Conservation (phyloP, 345 rosid species). For the Eucalyptus sp. region DNA sequence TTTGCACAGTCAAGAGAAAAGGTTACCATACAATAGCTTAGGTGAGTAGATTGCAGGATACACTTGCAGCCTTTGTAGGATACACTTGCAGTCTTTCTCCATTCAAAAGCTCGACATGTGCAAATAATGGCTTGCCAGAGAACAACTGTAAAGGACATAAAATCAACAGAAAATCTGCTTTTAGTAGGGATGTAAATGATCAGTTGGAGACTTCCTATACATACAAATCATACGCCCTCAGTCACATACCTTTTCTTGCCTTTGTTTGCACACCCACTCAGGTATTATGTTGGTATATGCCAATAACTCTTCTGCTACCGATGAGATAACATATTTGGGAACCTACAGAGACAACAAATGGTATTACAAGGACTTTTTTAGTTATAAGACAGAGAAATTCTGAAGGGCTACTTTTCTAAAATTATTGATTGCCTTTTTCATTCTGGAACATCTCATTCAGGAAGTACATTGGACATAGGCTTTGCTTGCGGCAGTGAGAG, state of each 20-base stretch:
- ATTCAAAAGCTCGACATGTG: constrained; percentile 42
- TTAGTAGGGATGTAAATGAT: background rate
- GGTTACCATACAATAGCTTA: constrained; percentile 48
- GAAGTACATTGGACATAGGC: background rate
- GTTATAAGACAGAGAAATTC: background rate
- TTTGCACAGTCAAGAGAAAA: background rate
- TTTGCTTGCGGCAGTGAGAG: background rate
- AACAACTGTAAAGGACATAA: background rate
- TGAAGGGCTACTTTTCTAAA: background rate
- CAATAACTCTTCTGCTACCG: constrained; percentile 66
- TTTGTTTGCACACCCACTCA: constrained; percentile 73
- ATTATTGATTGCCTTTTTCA: background rate
- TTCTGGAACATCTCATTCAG: background rate
- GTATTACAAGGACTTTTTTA: background rate
- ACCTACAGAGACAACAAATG: constrained; percentile 27
- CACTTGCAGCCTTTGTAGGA: constrained; percentile 48
- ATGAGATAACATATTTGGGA: constrained; percentile 71
- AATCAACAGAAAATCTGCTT: background rate
- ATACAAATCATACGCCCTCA: background rate
- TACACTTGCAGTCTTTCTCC: no score
- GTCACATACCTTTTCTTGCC: constrained; percentile 58
- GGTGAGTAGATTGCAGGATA: constrained; percentile 72
- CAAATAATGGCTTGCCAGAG: background rate
- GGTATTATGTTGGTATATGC: constrained; percentile 64
- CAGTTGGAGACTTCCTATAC: background rate